These are phyloP conservation scores for Pseudocercospora pini-densiflorae DNA, from an alignment of 2,329 filamentous ascomycete genomes.

Conservation along the genomic window DNA sequence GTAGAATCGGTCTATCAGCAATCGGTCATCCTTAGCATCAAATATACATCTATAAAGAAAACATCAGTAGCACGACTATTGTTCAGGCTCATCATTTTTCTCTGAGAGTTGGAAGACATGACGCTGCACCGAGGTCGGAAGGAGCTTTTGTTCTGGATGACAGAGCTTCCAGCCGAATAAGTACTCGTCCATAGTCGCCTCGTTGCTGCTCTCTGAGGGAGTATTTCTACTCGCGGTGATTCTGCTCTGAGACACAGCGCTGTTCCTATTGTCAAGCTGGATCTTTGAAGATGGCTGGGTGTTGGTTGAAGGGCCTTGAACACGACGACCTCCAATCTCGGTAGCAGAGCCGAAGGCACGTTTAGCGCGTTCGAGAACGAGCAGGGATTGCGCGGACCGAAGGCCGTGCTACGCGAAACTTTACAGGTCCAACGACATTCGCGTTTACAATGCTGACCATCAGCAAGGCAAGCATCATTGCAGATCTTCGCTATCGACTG, in stretches of 20 bases:
- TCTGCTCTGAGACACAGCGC: background rate
- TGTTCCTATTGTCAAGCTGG: background rate
- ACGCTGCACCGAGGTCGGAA: slow-evolving; percentile 8
- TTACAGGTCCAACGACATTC: slow-evolving; percentile 1
- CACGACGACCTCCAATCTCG: background rate
- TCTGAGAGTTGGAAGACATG: background rate
- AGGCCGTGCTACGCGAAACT: background rate
- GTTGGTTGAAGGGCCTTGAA: background rate
- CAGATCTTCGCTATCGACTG: background rate
- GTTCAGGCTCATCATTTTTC: background rate
- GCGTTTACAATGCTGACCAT: background rate
- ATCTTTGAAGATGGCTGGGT: background rate
- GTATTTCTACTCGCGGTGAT: background rate
- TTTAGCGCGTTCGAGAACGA: background rate
- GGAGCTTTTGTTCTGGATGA: background rate
- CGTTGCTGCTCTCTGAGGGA: background rate
- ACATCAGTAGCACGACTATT: background rate
- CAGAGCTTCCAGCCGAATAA: background rate
- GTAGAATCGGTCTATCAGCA: background rate
- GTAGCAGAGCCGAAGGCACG: background rate
- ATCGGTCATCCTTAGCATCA: background rate
- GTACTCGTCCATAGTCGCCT: background rate
- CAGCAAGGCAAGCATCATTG: background rate
- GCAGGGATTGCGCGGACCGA: background rate
- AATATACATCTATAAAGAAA: background rate